Evolutionary conservation across 805 yeast genomes (phyloP), one percentile per base, ranked within the genome.

Genomic region (Candida takata): DNA sequence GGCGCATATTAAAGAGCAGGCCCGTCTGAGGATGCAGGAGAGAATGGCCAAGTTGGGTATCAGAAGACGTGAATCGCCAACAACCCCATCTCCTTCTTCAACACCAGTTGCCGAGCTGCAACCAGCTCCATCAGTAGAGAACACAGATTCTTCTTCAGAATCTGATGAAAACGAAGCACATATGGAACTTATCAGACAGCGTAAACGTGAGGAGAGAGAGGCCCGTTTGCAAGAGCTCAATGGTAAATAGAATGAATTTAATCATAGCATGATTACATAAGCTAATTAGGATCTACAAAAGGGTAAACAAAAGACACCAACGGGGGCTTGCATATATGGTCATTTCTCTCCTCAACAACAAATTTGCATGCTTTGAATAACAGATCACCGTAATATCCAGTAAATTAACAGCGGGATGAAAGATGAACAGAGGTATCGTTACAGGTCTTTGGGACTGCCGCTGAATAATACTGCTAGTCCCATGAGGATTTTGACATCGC

Each of bases 1-100:
- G 12, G 82, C 83, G 9, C 73, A 75, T 49, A 78, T 85, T 34
- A 84, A 82, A 57, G 90, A 86, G 16, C 92, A 84, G 49, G 85
- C 85, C 1, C 72, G 73, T 43, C 76, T 77, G 49, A 73, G 80
- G 55, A 85, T 87, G 95, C 77, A 77, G 40, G 95, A 84, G 51
- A 68, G 87, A 48, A 67, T 86, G 37, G 50, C 54, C 16, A 47
- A 45, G 25, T 45, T 86, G 35, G 95, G 95, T 1, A 72, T 85
- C 23, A 24, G n/a, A 11, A 26, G 28, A 26, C 17, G 10, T 15
- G 14, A 17, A 12, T 17, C 30, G 5, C 26, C 37, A 20, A 26
- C 34, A 27, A 21, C 27, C 10, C 24, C 26, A n/a, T 12, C 26
- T 27, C 27, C 27, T 3, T 12, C 12, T 11, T 3, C 18, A 10